phyloP scores from a whole-genome alignment of 139 green algal species.

The Picochlorum sp. region DNA sequence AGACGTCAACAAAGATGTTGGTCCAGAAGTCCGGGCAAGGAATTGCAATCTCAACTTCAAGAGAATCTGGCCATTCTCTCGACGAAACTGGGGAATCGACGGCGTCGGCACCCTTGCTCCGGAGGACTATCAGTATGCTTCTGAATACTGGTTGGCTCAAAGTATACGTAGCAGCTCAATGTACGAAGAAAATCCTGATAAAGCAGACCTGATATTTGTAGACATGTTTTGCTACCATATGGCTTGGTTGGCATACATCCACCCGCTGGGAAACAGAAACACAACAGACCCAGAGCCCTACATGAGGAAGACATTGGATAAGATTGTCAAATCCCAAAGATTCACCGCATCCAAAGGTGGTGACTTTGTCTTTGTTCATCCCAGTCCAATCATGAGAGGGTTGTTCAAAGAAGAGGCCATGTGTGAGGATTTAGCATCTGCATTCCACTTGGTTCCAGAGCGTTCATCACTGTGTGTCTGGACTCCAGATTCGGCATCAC shows the following conservation, averaged over 20 bases:
- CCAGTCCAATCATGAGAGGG: conserved; percentile 16
- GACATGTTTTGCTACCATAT: conserved; percentile 36
- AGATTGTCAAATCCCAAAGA: conserved; percentile 13
- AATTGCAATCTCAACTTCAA: conserved; percentile 18
- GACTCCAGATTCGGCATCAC: conserved; percentile 18
- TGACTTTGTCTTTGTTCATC: conserved; percentile 27
- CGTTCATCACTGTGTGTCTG: conserved; percentile 27
- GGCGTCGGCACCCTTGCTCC: conserved; percentile 12
- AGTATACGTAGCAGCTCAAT: conserved; percentile 11
- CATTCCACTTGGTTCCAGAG: conserved; percentile 20
- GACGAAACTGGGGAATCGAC: conserved; percentile 21
- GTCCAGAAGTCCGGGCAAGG: background rate
- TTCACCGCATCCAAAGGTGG: conserved; percentile 28
- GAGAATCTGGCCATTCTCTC: conserved; percentile 25
- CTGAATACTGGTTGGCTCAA: conserved; percentile 28
- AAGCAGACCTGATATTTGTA: conserved; percentile 33
- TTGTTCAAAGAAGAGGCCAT: conserved; percentile 23
- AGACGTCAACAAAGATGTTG: conserved; percentile 18
- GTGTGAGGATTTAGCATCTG: conserved; percentile 31
- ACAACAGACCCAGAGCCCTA: conserved; percentile 14
- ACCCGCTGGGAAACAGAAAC: conserved; percentile 14
- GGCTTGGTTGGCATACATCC: conserved; percentile 27
- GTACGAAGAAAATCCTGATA: background rate
- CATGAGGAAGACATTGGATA: conserved; percentile 11
- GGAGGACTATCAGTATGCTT: conserved; percentile 25